These are phyloP conservation scores for Coprinopsis sp. DNA, from an alignment of 768 basidiomycete genomes.

Conservation along the genomic window DNA sequence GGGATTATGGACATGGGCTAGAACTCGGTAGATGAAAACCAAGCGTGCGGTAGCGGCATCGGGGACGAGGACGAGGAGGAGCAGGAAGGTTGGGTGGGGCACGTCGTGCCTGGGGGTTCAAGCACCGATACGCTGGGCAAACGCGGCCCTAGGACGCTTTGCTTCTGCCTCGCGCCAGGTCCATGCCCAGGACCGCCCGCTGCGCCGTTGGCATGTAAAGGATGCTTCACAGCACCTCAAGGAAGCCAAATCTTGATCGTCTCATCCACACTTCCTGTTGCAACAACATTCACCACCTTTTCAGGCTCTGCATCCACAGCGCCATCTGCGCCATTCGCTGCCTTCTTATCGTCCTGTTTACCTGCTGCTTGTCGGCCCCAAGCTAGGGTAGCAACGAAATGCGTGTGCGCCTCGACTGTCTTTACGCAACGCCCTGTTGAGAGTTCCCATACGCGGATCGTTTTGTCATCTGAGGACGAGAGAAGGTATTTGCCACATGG, in stretches of 20 bases:
- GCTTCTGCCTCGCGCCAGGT: neutral
- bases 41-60: too few relatives aligned
- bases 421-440: slow-evolving; percentile 81
- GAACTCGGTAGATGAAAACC: too few relatives aligned
- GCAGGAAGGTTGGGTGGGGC: too few relatives aligned
- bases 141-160: neutral
- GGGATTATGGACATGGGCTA: too few relatives aligned
- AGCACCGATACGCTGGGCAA: neutral
- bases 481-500: slow-evolving; percentile 85
- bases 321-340: slow-evolving; percentile 31
- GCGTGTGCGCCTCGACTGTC: slow-evolving; percentile 81
- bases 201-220: neutral
- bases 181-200: too few relatives aligned
- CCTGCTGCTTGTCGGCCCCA: slow-evolving; percentile 66
- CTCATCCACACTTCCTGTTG: slow-evolving; percentile 66
- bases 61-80: too few relatives aligned
- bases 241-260: slow-evolving; percentile 65
- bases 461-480: slow-evolving; percentile 92
- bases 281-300: slow-evolving; percentile 65
- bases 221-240: slow-evolving; percentile 21
- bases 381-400: slow-evolving; percentile 75
- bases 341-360: slow-evolving; percentile 31
- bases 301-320: slow-evolving; percentile 36
- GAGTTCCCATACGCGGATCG: slow-evolving; percentile 87
- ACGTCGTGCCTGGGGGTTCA: too few relatives aligned